A percentile compares a stretch with the other conserved stretches of the same genome.
phyloP scores from a whole-genome alignment of 768 basidiomycete species.

The Amanita brunnescens region DNA sequence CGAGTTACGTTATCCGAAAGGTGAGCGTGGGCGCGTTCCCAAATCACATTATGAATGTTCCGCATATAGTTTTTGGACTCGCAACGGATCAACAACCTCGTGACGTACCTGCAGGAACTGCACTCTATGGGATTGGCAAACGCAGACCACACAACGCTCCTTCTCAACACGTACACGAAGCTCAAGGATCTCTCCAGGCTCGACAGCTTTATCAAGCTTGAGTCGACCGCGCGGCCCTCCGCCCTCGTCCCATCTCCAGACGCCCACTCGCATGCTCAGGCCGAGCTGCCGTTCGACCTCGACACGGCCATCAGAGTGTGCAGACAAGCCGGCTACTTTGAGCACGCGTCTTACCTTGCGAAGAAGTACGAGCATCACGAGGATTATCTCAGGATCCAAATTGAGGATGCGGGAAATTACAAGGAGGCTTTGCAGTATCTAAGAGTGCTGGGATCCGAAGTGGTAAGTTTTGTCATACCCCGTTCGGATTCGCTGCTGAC shows the following conservation, averaged over 20 bases:
- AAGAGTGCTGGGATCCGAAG: slow-evolving; percentile 65
- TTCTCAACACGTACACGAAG: slow-evolving; percentile 97
- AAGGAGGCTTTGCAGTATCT: slow-evolving; percentile 77
- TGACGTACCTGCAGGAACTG: slow-evolving; percentile 91
- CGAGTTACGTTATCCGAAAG: slow-evolving; percentile 96
- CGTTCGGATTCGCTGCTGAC: not conserved
- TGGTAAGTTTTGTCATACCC: slow-evolving; percentile 39
- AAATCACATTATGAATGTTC: no score
- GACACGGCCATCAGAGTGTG: slow-evolving; percentile 97
- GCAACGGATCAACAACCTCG: slow-evolving; percentile 91
- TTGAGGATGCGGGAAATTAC: slow-evolving; percentile 85
- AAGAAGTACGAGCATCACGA: slow-evolving; percentile 87
- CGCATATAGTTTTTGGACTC: slow-evolving; percentile 95
- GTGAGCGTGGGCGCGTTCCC: no score
- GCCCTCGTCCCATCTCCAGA: no score
- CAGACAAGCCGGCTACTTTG: slow-evolving; percentile 92
- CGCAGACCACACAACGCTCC: slow-evolving; percentile 91
- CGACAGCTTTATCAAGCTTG: slow-evolving; percentile 88
- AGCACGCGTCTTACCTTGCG: slow-evolving; percentile 90
- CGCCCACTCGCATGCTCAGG: slow-evolving; percentile 16
- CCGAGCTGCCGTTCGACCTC: slow-evolving; percentile 91
- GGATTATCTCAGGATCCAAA: slow-evolving; percentile 88
- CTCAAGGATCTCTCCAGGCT: slow-evolving; percentile 84
- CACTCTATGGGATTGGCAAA: slow-evolving; percentile 88
- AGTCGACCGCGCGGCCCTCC: slow-evolving; percentile 43